Evolutionary conservation across 352 stramenopile species (phyloP).

Genomic region (Pythium monospermum): DNA sequence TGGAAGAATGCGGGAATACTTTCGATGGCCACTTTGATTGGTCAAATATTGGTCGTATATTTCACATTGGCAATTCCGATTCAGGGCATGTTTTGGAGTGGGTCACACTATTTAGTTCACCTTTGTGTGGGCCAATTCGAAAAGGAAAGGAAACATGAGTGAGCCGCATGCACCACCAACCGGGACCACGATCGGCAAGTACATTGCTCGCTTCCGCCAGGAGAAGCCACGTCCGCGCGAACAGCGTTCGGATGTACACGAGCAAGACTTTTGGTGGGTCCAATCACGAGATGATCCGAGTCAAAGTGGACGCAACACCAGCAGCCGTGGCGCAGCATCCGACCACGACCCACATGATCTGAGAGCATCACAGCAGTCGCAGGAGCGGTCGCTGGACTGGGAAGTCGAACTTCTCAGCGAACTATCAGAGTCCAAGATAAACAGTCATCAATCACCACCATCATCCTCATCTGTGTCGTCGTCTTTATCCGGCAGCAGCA

Average conservation of each 20-base stretch:
- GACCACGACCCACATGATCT: background rate
- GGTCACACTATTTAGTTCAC: background rate
- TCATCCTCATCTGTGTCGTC: background rate
- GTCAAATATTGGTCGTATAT: too few species aligned
- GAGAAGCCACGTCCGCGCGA: slow-evolving; percentile 46
- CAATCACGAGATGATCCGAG: background rate
- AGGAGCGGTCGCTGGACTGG: slow-evolving; percentile 9
- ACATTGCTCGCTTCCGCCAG: slow-evolving; percentile 64
- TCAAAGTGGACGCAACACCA: background rate
- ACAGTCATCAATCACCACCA: too few species aligned
- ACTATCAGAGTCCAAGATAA: too few species aligned
- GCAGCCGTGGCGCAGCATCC: background rate
- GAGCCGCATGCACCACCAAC: background rate
- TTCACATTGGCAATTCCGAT: too few species aligned
- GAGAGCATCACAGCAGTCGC: background rate
- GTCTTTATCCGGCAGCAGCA: background rate
- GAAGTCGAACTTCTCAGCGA: slow-evolving; percentile 18
- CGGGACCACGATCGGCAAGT: slow-evolving; percentile 53
- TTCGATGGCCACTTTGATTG: too few species aligned
- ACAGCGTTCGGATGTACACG: slow-evolving; percentile 18
- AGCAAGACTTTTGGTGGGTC: slow-evolving; percentile 59
- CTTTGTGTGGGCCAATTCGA: slow-evolving; percentile 7
- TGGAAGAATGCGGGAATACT: too few species aligned
- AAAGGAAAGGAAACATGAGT: slow-evolving; percentile 8
- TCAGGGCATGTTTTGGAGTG: background rate